These are phyloP conservation scores for Cutaneotrichosporon daszewskae DNA, from an alignment of 1,284 basidiomycete species.

Conservation along the genomic window DNA sequence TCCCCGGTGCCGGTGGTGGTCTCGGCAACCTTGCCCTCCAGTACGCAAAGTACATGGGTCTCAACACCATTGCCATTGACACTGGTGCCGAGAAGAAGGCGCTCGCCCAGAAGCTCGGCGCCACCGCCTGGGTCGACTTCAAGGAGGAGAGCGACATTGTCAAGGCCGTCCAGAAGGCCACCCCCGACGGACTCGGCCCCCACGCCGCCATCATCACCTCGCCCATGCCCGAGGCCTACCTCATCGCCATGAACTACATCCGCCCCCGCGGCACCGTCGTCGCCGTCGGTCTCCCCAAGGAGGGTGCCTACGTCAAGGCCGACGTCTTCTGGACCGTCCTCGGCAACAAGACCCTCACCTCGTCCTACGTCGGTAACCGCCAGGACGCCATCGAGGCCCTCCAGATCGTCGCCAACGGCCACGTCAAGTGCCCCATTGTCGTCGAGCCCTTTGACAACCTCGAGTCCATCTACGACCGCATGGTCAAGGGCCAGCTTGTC, in stretches of 20 bases:
- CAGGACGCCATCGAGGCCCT: slow-evolving; percentile 70
- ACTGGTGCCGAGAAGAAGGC: slow-evolving; percentile 69
- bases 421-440: slow-evolving; percentile 58
- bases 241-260: slow-evolving; percentile 65
- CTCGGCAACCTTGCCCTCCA: slow-evolving; percentile 58
- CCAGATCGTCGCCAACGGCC: slow-evolving; percentile 62
- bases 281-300: slow-evolving; percentile 65
- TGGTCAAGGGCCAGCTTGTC: slow-evolving; percentile 56
- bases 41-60: slow-evolving; percentile 68
- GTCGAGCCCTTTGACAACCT: slow-evolving; percentile 56
- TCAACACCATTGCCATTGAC: slow-evolving; percentile 71
- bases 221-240: slow-evolving; percentile 55
- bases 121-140: slow-evolving; percentile 76
- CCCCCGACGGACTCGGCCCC: slow-evolving; percentile 62
- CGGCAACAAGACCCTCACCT: slow-evolving; percentile 63
- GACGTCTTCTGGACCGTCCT: slow-evolving; percentile 70
- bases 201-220: slow-evolving; percentile 67
- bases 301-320: slow-evolving; percentile 46
- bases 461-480: slow-evolving; percentile 56
- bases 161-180: slow-evolving; percentile 52
- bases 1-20: slow-evolving; percentile 54
- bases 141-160: slow-evolving; percentile 45
- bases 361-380: slow-evolving; percentile 68
- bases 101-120: slow-evolving; percentile 64
- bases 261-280: slow-evolving; percentile 61